Base-by-base conservation (phyloP, 2,329 filamentous ascomycete species). In the Chalaropsis thielavioides region DNA sequence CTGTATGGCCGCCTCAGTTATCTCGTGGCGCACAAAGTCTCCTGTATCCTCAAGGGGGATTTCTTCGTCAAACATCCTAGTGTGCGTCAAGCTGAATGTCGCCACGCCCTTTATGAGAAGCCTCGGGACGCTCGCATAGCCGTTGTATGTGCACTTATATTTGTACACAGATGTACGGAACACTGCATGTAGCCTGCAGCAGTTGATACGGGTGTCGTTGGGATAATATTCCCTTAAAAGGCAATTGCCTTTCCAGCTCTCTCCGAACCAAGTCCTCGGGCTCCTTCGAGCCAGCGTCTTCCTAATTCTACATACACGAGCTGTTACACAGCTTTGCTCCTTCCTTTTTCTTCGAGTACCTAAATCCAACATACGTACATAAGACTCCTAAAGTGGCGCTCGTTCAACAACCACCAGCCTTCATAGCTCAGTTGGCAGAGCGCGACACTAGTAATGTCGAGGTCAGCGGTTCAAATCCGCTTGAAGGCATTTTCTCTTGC, bases 391-490 rank as follows among this genome's bases (percentile, higher is more conserved):
- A 22, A 11, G 11, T 31, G 31, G 11, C 10, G 11, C n/a, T 6
- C 15, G 6, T 46, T 46, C 43, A 46, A 46, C 43, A 46, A 49
- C 5, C 7, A 35, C 61, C 13, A 54, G 64, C 64, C 64, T 66
- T 66, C 64, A 66, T 66, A 63, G 64, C 64, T 66, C 64, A 66
- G 64, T 66, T 66, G 64, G 64, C 61, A 66, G 61, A 66, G 64
- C 64, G 64, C 64, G 64, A 66, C 64, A 66, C 64, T 66, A 66
- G 61, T 66, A 66, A 66, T 66, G 64, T 66, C 61, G 64, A 66
- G 64, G 64, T 66, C 61, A 66, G 64, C 64, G 61, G 64, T 63
- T 66, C 64, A 66, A 66, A 66, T 66, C 64, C 61, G 64, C 64
- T 66, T 66, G 64, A 66, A 66, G 64, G 61, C 64, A 66, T 66